Percentiles rank a stretch among this genome's conserved stretches.
Conservation (phyloP, 1,284 basidiomycete species). For the Mrakiaceae sp. region DNA sequence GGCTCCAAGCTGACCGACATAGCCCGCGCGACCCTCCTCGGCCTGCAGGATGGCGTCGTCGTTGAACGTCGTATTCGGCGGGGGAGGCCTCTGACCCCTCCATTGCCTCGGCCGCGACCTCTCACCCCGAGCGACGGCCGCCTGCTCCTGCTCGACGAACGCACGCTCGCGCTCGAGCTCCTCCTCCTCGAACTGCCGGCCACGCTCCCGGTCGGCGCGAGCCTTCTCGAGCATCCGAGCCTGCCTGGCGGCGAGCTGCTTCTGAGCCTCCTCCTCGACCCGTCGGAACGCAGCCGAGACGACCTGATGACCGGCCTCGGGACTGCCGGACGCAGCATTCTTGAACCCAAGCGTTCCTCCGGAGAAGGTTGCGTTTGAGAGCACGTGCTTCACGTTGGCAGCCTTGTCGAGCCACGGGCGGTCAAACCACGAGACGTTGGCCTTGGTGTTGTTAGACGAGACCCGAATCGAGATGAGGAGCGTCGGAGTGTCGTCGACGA, state of each 20-base stretch:
- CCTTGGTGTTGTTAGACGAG: not conserved
- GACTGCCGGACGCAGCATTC: conserved; percentile 1
- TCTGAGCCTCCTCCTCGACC: not conserved
- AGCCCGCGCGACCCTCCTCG: not conserved
- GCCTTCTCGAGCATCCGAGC: too few relatives aligned
- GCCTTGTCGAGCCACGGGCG: not conserved
- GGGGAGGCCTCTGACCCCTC: not conserved
- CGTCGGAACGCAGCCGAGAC: not conserved
- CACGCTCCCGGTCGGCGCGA: too few relatives aligned
- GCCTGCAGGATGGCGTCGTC: not conserved
- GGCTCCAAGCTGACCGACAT: not conserved
- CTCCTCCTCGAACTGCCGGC: too few relatives aligned
- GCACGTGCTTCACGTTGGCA: too few relatives aligned
- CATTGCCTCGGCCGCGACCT: too few relatives aligned
- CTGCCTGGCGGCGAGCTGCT: too few relatives aligned
- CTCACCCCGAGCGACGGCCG: too few relatives aligned
- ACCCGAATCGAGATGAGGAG: not conserved
- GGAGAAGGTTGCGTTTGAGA: not conserved
- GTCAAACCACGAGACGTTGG: not conserved
- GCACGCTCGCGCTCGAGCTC: not conserved
- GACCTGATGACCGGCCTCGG: conserved; percentile 14
- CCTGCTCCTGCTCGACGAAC: not conserved
- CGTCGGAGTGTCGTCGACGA: not conserved
- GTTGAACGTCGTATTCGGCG: not conserved
- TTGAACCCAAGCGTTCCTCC: conserved; percentile 13